Base-by-base conservation (phyloP, 257 asterid genomes). In the Asclepias syriaca region DNA sequence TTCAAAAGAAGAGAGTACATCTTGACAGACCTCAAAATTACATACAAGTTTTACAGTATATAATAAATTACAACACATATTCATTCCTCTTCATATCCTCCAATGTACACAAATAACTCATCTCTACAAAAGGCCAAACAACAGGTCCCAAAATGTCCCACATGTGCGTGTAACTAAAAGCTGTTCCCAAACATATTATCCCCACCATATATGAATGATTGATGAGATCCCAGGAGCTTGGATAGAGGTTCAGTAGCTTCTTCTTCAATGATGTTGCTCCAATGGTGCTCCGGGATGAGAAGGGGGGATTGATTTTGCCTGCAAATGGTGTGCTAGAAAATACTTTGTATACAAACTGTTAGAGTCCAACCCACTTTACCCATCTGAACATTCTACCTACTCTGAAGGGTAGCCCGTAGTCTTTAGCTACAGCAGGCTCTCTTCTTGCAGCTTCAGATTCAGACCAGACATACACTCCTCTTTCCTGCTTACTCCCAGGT, bases 301-400 rank as follows among this genome's bases (percentile, higher is more conserved):
- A 1, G 29, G 8, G 68, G 18, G 34, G 34, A 29, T 29, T 29
- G 34, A 29, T 64, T 7, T 64, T 7, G 68, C 27, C 50, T 14
- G 66, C 66, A 61, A 61, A 61, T 61, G 66, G 66, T 32, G 66
- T 32, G 49, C 27, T 63, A 7, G 68, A 37, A 22, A 37, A 22
- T 16, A 32, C 67, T 6, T 29, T 15, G 46, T 16, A 13, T 49
- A 53, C 75, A 14, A 14, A 15, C 77, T 1, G 66, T 81, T 85
- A 91, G 24, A 95, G 87, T 40, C 99, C 99, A 1, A 95, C 97
- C 97, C 97, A 95, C 76, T 90, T 95, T 43, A 95, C 98, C 99
- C 99, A 95, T 85, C 94, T 79, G 87, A 95, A 95, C 8, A 89
- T 10, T 75, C 76, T 89, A 64, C 96, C 89, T 6, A 92, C 98